These are phyloP conservation scores for Aureobasidium pullulans DNA, from an alignment of 2,329 filamentous ascomycete genomes.

Conservation along the genomic window DNA sequence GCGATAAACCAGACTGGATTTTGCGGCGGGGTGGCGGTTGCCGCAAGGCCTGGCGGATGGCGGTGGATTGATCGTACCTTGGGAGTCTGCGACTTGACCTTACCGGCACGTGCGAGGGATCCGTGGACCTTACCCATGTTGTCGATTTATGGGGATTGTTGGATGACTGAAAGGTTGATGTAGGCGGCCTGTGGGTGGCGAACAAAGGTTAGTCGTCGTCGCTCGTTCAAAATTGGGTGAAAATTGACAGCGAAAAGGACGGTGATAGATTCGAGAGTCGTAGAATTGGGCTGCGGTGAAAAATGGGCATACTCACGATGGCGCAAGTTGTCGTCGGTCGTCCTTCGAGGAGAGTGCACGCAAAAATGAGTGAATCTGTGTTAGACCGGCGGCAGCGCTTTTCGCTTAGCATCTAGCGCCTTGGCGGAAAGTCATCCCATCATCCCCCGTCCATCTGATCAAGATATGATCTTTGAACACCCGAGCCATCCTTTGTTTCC, in stretches of 20 bases:
- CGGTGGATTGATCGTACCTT: slow-evolving; percentile 55
- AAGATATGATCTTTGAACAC: background rate
- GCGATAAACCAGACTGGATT: background rate
- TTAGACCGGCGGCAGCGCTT: background rate
- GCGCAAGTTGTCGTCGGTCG: slow-evolving; percentile 13
- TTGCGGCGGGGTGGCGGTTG: slow-evolving; percentile 22
- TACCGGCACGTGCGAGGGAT: slow-evolving; percentile 90
- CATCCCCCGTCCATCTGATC: background rate
- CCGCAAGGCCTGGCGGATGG: slow-evolving; percentile 18
- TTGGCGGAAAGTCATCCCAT: background rate
- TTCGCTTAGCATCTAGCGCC: background rate
- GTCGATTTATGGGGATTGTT: slow-evolving; percentile 33
- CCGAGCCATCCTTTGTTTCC: background rate
- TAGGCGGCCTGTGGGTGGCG: slow-evolving; percentile 13
- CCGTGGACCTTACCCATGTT: slow-evolving; percentile 92
- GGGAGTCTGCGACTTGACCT: slow-evolving; percentile 95
- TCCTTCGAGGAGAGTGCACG: slow-evolving; percentile 3
- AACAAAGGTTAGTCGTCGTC: slow-evolving; percentile 14
- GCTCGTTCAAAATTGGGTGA: background rate
- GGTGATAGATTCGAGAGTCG: background rate
- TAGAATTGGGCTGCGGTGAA: background rate
- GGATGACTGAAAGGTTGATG: slow-evolving; percentile 7
- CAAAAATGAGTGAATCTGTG: slow-evolving; percentile 5
- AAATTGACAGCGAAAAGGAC: background rate
- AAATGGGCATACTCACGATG: slow-evolving; percentile 10